Evolutionary conservation across 345 rosid species (phyloP), one percentile per base, ranked within the genome.

Genomic region (Trapa bicornis): DNA sequence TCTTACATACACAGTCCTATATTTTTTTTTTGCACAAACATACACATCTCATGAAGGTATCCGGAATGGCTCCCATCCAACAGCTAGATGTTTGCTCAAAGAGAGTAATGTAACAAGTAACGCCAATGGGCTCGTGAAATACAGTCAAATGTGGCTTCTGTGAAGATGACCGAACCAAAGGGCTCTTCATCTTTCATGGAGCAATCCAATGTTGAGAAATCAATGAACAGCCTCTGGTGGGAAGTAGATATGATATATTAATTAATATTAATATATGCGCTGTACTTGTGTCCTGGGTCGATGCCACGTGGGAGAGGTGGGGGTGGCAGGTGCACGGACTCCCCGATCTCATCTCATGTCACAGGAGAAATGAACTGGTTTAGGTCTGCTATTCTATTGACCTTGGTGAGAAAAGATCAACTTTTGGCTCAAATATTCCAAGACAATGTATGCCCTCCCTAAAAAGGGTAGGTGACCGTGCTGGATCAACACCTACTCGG

Each of bases 291-390:
- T 39, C 1, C 32, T 58, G 63, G 63, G 63, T 58, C 16, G 11
- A 58, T 35, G 63, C 13, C 63, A 58, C 63, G 63, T 58, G 63
- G 33, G 37, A 35, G 63, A 32, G 5, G 63, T 32, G 38, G 3
- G 3, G 66, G 45, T 37, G 66, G 66, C 43, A 63, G 66, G 66
- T 63, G 41, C 66, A 37, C 66, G 66, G 66, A 37, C 66, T 63
- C 66, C 66, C 66, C 66, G 66, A 15, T 17, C 66, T 63, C 11
- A 15, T 17, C 66, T 63, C 11, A 5, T 60, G 29, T 41, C 41
- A 17, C 14, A 6, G 10, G 29, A 57, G 29, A 57, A 37, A 7
- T 22, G 61, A 22, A 57, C 32, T 57, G 37, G 29, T 15, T 33
- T 58, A 33, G 36, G 8, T 58, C 63, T 10, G 63, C 11, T 32